A percentile compares a stretch with the other conserved stretches of the same genome.
phyloP scores from a whole-genome alignment of 371 early-diverging fungal genomes.

The Smittium culicis region DNA sequence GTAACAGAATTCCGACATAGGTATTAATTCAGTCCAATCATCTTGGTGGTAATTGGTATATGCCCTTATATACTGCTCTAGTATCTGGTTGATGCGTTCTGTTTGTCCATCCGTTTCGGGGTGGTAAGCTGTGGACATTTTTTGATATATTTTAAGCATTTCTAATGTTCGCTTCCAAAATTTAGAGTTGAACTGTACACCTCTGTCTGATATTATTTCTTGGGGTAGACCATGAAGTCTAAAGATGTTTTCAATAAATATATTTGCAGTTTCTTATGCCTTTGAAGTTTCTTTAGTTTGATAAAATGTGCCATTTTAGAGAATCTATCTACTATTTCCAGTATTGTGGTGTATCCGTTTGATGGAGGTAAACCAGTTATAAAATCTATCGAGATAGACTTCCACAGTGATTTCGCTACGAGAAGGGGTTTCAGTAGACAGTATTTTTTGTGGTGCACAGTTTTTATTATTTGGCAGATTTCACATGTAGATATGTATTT shows the following conservation, averaged over 20 bases:
- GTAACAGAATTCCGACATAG: slow-evolving; percentile 24
- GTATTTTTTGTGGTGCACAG: slow-evolving; percentile 13
- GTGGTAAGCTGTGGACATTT: slow-evolving; percentile 33
- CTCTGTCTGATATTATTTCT: slow-evolving; percentile 31
- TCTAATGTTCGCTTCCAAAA: slow-evolving; percentile 30
- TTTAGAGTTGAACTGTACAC: slow-evolving; percentile 26
- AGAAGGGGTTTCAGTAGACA: slow-evolving; percentile 18
- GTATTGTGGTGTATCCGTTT: slow-evolving; percentile 18
- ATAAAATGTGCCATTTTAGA: slow-evolving; percentile 26
- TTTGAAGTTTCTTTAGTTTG: slow-evolving; percentile 13
- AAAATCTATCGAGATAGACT: slow-evolving; percentile 27
- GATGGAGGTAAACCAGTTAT: slow-evolving; percentile 25
- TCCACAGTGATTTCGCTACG: slow-evolving; percentile 14
- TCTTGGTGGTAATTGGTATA: slow-evolving; percentile 22
- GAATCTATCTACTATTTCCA: slow-evolving; percentile 22
- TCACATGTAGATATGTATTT: slow-evolving; percentile 33
- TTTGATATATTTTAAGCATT: slow-evolving; percentile 15
- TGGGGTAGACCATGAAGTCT: slow-evolving; percentile 27
- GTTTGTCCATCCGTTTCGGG: slow-evolving; percentile 42
- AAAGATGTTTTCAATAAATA: slow-evolving; percentile 19
- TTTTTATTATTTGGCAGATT: slow-evolving; percentile 30
- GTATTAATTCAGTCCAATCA: slow-evolving; percentile 25
- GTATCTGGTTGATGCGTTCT: slow-evolving; percentile 26
- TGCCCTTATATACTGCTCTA: slow-evolving; percentile 32
- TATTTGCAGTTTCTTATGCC: slow-evolving; percentile 20